Evolutionary conservation across 306 rosid genomes (phyloP), one percentile per base, ranked within the genome.

Genomic region (Trifolium pratense): DNA sequence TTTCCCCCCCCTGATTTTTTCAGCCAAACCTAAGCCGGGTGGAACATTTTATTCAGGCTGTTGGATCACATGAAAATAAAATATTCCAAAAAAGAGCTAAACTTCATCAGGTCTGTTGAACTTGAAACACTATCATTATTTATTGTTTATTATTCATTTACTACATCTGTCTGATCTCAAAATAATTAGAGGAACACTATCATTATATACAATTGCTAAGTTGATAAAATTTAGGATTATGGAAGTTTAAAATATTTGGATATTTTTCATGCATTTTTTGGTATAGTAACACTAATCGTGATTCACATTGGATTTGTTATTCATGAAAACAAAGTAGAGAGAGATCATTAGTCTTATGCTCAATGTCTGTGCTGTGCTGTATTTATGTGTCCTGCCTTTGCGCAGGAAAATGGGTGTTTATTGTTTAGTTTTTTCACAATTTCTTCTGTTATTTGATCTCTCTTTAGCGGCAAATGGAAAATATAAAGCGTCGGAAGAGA

Each of bases 21-120:
- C 89, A 94, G 98, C 89, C 94, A 48, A 84, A 88, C 79, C 82
- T 94, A 80, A 84, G 75, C 43, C 63, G 81, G 73, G 98, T 94
- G 74, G 96, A 91, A 68, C 91, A 83, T 69, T 94, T 91, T 78
- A 94, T 94, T 83, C 97, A 91, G 83, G 96, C 98, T 51, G 88
- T 94, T 56, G 98, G 98, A 74, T 72, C 91, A 52, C 88, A 79
- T 52, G 98, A 94, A 75, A 97, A 91, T 79, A 85, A 70, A 48
- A 94, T 94, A 71, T 94, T 94, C 78, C 98, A 91, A 81, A 94
- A 91, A 86, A 87, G 98, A 81, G 91, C 91, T 53, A 85, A 89
- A 46, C 42, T 91, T 77, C 94, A 94, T 79, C 96, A 88, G 98
- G 98, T 94, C 39, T 78, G 75, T 58, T 31, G 34, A 42, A 32